These are phyloP conservation scores for Chloranthus sessilifolius DNA, from an alignment of 164 flowering plant genomes.

Conservation along the genomic window DNA sequence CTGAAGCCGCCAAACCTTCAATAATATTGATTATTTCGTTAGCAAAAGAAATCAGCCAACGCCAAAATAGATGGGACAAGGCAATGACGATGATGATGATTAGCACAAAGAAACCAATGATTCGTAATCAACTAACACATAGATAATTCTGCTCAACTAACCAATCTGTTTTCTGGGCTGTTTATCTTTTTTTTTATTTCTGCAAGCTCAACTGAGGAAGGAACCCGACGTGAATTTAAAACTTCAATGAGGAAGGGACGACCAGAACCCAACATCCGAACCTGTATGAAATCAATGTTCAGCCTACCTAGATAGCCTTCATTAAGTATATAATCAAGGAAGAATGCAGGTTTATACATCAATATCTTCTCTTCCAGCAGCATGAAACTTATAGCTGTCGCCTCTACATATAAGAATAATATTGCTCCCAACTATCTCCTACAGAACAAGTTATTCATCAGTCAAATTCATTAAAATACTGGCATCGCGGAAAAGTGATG, in stretches of 20 bases:
- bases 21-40: no score
- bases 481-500: neutral
- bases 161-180: slow-evolving; percentile 46
- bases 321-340: slow-evolving; percentile 1
- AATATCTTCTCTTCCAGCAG: slow-evolving; percentile 99
- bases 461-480: neutral
- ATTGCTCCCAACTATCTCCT: slow-evolving; percentile 80
- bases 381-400: slow-evolving; percentile 90
- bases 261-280: slow-evolving; percentile 97
- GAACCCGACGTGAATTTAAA: slow-evolving; percentile 73
- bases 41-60: no score
- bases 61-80: no score
- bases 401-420: slow-evolving; percentile 65
- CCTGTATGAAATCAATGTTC: slow-evolving; percentile 37
- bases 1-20: slow-evolving; percentile 3
- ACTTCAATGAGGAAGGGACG: slow-evolving; percentile 90
- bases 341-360: slow-evolving; percentile 54
- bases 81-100: no score
- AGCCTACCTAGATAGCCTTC: slow-evolving; percentile 13
- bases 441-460: slow-evolving; percentile 15
- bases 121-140: no score
- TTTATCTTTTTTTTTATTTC: slow-evolving; percentile 61
- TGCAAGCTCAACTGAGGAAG: slow-evolving; percentile 36
- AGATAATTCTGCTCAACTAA: slow-evolving; percentile 29
- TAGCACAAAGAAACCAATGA: no score